Evolutionary conservation across 2,329 filamentous ascomycete genomes (phyloP).

Genomic region (Magnaporthiopsis incrustans): DNA sequence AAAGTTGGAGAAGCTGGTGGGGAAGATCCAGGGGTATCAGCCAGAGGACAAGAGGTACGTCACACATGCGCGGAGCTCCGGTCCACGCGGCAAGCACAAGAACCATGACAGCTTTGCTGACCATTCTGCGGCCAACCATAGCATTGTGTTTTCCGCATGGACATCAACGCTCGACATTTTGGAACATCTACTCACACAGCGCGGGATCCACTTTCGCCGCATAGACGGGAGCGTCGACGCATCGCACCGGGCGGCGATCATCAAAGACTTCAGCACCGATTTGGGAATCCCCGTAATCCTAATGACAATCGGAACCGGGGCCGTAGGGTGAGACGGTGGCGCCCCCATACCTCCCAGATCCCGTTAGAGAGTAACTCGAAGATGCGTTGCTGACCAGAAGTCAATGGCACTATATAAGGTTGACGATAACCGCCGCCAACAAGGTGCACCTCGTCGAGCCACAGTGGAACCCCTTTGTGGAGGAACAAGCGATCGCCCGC

Average conservation of each 20-base stretch:
- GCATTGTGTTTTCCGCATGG: constrained; percentile 40
- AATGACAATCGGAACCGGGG: not conserved
- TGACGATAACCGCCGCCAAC: constrained; percentile 39
- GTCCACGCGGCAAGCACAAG: not conserved
- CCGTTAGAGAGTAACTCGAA: too few relatives aligned
- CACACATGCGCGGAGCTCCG: too few relatives aligned
- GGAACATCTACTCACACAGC: constrained; percentile 18
- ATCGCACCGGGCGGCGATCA: not conserved
- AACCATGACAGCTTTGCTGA: not conserved
- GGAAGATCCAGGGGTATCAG: constrained; percentile 20
- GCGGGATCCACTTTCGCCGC: constrained; percentile 23
- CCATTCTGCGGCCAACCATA: constrained; percentile 12
- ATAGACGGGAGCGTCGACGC: constrained; percentile 32
- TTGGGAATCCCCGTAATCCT: not conserved
- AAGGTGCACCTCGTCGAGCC: constrained; percentile 38
- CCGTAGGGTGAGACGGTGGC: not conserved
- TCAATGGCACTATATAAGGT: constrained; percentile 16
- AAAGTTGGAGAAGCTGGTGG: constrained; percentile 25
- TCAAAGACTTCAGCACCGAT: not conserved
- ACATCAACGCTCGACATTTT: constrained; percentile 33
- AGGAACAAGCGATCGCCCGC: constrained; percentile 15
- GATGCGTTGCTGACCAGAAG: not conserved
- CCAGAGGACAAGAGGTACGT: constrained; percentile 14
- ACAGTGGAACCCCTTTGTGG: constrained; percentile 46
- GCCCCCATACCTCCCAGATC: not conserved